phyloP scores from a whole-genome alignment of 768 basidiomycete species.

The Termitomyces sp. region DNA sequence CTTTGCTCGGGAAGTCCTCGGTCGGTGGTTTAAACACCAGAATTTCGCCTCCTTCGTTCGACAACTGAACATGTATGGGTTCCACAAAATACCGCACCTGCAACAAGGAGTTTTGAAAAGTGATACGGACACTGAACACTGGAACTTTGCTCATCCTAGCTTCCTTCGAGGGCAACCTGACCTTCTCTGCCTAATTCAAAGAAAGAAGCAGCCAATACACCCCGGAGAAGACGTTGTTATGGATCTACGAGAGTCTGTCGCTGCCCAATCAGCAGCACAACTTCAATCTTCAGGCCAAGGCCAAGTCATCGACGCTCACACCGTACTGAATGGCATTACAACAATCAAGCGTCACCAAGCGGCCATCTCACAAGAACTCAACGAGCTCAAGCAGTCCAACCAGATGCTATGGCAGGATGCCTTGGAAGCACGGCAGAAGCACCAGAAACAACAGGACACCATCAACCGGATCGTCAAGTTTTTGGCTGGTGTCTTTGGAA shows the following conservation, averaged over 20 bases:
- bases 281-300: constrained; percentile 35
- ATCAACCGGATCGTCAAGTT: constrained; percentile 95
- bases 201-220: constrained; percentile 67
- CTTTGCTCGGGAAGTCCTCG: constrained; percentile 85
- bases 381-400: constrained; percentile 84
- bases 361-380: constrained; percentile 85
- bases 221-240: constrained; percentile 30
- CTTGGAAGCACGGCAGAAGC: constrained; percentile 66
- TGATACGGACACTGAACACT: constrained; percentile 77
- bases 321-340: constrained; percentile 77
- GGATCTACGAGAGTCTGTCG: constrained; percentile 27
- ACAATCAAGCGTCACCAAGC: constrained; percentile 91
- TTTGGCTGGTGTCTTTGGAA: constrained; percentile 86
- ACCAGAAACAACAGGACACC: constrained; percentile 94
- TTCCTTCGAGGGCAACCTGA: constrained; percentile 90
- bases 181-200: constrained; percentile 79
- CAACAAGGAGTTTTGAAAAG: constrained; percentile 90
- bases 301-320: constrained; percentile 70
- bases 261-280: constrained; percentile 11
- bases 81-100: constrained; percentile 93
- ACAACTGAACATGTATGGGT: constrained; percentile 95
- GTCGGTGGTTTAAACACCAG: constrained; percentile 96
- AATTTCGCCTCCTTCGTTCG: constrained; percentile 92
- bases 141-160: constrained; percentile 90
- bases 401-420: constrained; percentile 93